Conservation (phyloP, 805 yeast species). For the Cyberlindnera misumaiensis region DNA sequence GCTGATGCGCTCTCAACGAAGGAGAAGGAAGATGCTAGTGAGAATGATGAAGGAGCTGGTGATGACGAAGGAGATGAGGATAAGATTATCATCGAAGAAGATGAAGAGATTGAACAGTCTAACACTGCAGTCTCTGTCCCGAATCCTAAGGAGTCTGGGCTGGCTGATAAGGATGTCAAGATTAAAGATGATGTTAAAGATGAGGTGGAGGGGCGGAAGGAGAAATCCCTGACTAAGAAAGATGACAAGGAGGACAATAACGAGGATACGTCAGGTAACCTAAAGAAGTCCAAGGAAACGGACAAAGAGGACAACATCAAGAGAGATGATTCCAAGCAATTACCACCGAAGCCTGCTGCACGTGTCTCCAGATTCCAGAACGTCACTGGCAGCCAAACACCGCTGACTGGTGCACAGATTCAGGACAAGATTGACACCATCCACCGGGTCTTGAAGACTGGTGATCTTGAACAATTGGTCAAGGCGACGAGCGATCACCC, state of each 20-base stretch:
- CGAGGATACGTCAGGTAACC: too few relatives aligned
- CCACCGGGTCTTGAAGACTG: not conserved
- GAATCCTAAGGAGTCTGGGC: too few relatives aligned
- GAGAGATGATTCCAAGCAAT: not conserved
- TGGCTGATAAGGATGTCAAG: too few relatives aligned
- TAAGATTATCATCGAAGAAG: not conserved
- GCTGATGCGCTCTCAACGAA: slow-evolving; percentile 2
- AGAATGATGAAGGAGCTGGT: slow-evolving; percentile 3
- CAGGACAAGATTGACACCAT: not conserved
- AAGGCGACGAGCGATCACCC: not conserved
- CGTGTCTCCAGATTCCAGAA: not conserved
- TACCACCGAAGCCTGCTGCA: not conserved
- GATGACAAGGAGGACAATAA: not conserved
- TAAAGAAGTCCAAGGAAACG: not conserved
- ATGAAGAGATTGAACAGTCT: slow-evolving; percentile 1
- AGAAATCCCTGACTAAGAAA: not conserved
- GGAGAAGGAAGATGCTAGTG: not conserved
- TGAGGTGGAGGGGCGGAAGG: not conserved
- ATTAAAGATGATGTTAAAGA: not conserved
- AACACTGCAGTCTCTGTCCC: not conserved
- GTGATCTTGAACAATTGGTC: slow-evolving; percentile 1
- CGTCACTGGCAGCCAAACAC: not conserved
- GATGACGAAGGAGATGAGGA: slow-evolving; percentile 1
- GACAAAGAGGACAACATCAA: not conserved
- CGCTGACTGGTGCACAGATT: not conserved